Percentiles rank a stretch among this genome's conserved stretches.
Evolutionary conservation across 1,284 basidiomycete genomes (phyloP).

Genomic region (Ustilago hordei): DNA sequence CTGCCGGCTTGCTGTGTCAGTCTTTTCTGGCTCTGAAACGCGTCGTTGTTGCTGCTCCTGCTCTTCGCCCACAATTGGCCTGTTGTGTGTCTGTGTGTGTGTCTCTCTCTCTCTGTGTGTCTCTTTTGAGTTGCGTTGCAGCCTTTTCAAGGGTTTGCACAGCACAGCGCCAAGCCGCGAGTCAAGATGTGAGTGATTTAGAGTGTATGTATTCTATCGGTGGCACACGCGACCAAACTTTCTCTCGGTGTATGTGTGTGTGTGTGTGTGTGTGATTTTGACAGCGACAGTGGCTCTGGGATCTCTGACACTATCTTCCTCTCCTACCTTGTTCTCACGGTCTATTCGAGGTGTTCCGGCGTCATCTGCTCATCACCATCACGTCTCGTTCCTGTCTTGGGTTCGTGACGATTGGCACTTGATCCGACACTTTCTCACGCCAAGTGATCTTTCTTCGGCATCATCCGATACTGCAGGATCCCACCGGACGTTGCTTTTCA

Average conservation of each 20-base stretch:
- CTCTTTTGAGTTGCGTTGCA: slow-evolving; percentile 1
- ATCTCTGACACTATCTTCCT: no score
- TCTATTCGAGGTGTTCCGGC: no score
- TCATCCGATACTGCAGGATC: not conserved
- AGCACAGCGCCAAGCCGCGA: not conserved
- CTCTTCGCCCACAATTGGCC: not conserved
- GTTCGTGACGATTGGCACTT: not conserved
- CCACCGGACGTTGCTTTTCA: not conserved
- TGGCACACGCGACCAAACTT: not conserved
- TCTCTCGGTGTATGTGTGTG: no score
- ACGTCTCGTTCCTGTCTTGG: not conserved
- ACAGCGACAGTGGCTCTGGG: no score
- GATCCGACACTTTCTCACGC: not conserved
- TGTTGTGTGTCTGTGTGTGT: not conserved
- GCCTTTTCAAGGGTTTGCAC: not conserved
- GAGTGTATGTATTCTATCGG: not conserved
- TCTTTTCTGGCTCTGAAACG: not conserved
- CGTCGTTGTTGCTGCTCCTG: not conserved
- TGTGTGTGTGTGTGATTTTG: no score
- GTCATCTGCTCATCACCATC: not conserved
- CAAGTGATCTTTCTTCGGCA: not conserved
- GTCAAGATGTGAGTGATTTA: not conserved
- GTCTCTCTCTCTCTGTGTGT: not conserved
- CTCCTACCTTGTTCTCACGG: no score
- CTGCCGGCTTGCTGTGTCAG: not conserved